Base-by-base conservation (phyloP, 2,329 filamentous ascomycete species). In the Aspergillus cejpii region DNA sequence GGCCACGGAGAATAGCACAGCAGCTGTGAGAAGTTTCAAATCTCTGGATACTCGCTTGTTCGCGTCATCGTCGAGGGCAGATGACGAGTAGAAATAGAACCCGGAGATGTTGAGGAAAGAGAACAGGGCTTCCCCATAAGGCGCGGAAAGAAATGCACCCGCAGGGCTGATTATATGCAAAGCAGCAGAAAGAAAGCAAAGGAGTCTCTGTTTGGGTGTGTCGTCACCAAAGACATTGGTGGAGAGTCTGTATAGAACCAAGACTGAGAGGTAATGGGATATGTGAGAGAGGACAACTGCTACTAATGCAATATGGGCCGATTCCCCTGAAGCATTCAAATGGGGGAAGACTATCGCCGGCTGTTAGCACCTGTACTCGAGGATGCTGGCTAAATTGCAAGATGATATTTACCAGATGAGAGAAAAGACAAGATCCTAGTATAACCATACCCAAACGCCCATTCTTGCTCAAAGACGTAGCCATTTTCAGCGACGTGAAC, bases 121-220 rank as follows among this genome's bases (percentile, higher is more conserved):
- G 65, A 89, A 96, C 0, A 83, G 65, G 51, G 85, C 81, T 69
- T 98, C 92, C 7, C 81, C 77, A 64, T 92, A 94, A 0, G 91
- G 88, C 0, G 90, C 84, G 0, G 85, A 90, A 14, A 98, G 77
- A 62, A 98, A 97, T 2, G 96, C 68, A 0, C 91, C 91, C 0
- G 86, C 92, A 0, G 92, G 91, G 0, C 87, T 92, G 39, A 97
- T 61, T 44, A 94, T 77, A 64, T 97, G 88, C 39, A 97, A 71
- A 12, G 78, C 70, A 2, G 87, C 80, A 6, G 87, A 76, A 17
- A 85, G 62, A 49, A 91, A 81, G 1, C 72, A 51, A 51, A 64
- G 44, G 43, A 63, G 51, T 36, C 50, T 52, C 31, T 61, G 59
- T n/a, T 53, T 50, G 15, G 52, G 33, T n/a, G 54, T 63, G n/a